Evolutionary conservation across 176 grass and related monocot genomes (phyloP).

Genomic region (Elaeis guineensis): DNA sequence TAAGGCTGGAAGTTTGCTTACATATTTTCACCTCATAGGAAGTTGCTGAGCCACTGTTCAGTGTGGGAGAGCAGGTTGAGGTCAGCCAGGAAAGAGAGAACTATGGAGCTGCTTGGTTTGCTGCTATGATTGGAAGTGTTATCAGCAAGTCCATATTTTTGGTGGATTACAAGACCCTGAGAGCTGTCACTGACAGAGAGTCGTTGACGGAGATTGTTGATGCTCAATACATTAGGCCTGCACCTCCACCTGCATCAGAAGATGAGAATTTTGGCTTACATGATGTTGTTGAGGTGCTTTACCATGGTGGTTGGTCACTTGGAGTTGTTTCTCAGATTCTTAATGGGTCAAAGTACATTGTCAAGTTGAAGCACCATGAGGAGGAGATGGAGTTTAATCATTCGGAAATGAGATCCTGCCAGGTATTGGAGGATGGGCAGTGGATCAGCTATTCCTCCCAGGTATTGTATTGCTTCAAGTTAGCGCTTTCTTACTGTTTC

Average conservation of each 20-base stretch:
- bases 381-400: conserved; percentile 6
- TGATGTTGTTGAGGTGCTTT: conserved; percentile 34
- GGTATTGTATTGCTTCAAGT: conserved; percentile 7
- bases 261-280: conserved; percentile 16
- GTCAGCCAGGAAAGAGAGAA: conserved; percentile 24
- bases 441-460: conserved; percentile 29
- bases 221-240: conserved; percentile 35
- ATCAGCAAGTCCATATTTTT: conserved; percentile 27
- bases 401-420: conserved; percentile 27
- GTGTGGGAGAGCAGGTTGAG: conserved; percentile 41
- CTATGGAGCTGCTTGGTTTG: conserved; percentile 52
- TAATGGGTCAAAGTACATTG: conserved; percentile 18
- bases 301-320: conserved; percentile 34
- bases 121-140: conserved; percentile 24
- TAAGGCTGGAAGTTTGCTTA: too few relatives aligned
- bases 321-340: conserved; percentile 20
- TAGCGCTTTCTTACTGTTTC: neutral
- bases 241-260: conserved; percentile 1
- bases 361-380: conserved; percentile 3
- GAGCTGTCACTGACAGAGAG: neutral
- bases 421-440: conserved; percentile 41
- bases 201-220: conserved; percentile 40
- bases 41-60: conserved; percentile 11
- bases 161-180: conserved; percentile 42
- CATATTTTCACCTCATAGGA: neutral